These are phyloP conservation scores for Fusarium marasasianum DNA, from an alignment of 2,329 filamentous ascomycete species.

Conservation along the genomic window DNA sequence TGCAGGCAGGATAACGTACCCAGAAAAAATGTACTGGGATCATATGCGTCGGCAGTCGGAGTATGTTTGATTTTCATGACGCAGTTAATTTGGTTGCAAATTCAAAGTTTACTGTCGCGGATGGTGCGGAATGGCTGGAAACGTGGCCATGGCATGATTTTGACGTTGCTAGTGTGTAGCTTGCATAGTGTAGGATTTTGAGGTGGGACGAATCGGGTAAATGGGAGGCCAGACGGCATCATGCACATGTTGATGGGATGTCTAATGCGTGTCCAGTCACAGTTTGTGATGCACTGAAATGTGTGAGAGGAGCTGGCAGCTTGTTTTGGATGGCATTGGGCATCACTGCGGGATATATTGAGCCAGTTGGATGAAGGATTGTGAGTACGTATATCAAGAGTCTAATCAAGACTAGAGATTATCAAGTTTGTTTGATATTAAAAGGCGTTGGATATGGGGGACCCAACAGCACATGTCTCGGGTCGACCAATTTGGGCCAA, in stretches of 20 bases:
- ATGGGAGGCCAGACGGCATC: not conserved
- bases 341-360: not conserved
- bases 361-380: not conserved
- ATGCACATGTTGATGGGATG: not conserved
- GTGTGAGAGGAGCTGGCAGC: not conserved
- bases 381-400: no score
- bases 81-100: not conserved
- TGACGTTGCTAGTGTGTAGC: not conserved
- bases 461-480: not conserved
- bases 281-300: not conserved
- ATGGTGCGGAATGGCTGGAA: not conserved
- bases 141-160: not conserved
- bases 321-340: not conserved
- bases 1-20: conserved; percentile 12
- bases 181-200: not conserved
- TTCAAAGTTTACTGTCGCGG: not conserved
- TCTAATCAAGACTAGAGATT: not conserved
- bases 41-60: not conserved
- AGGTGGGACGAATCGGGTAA: conserved; percentile 5
- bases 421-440: not conserved
- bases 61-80: conserved; percentile 25
- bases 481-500: not conserved
- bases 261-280: not conserved
- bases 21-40: conserved; percentile 3
- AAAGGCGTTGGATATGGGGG: not conserved